A percentile compares a stretch with the other conserved stretches of the same genome.
Evolutionary conservation across 768 basidiomycete species (phyloP).

Genomic region (Phaeotremella skinneri): DNA sequence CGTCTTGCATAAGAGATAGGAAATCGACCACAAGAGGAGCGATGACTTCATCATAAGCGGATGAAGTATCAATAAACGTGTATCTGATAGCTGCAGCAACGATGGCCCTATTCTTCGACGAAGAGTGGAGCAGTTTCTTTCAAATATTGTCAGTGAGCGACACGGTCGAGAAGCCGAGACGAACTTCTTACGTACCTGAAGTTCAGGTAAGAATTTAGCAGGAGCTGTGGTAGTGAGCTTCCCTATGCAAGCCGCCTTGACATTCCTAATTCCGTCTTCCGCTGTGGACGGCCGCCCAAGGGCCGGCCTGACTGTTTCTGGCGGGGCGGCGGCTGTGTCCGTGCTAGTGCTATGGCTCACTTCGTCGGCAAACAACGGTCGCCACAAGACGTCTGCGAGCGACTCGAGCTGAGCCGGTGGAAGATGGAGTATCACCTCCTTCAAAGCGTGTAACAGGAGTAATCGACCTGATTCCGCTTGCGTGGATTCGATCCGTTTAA

Average conservation of each 20-base stretch:
- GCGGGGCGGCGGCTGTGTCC: constrained; percentile 61
- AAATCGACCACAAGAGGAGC: constrained; percentile 83
- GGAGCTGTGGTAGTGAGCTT: constrained; percentile 92
- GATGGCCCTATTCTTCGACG: constrained; percentile 65
- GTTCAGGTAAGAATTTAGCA: constrained; percentile 82
- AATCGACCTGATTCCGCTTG: constrained; percentile 68
- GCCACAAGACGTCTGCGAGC: constrained; percentile 87
- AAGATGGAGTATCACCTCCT: constrained; percentile 92
- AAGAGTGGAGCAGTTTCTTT: constrained; percentile 41
- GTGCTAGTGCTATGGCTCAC: not conserved
- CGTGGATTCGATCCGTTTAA: constrained; percentile 59
- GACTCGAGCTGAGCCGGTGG: constrained; percentile 77
- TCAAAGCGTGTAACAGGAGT: constrained; percentile 83
- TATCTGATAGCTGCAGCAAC: constrained; percentile 89
- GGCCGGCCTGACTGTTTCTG: not conserved
- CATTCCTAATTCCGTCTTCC: constrained; percentile 88
- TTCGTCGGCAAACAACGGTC: constrained; percentile 85
- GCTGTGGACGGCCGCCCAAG: constrained; percentile 28
- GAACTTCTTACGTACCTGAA: constrained; percentile 86
- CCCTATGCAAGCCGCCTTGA: constrained; percentile 93
- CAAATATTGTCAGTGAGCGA: constrained; percentile 16
- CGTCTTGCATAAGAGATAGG: constrained; percentile 82
- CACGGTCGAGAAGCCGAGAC: constrained; percentile 63
- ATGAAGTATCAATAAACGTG: constrained; percentile 80
- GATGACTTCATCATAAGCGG: constrained; percentile 84